phyloP scores from a whole-genome alignment of 2,329 filamentous ascomycete species.

The Trichoderma atroviride region DNA sequence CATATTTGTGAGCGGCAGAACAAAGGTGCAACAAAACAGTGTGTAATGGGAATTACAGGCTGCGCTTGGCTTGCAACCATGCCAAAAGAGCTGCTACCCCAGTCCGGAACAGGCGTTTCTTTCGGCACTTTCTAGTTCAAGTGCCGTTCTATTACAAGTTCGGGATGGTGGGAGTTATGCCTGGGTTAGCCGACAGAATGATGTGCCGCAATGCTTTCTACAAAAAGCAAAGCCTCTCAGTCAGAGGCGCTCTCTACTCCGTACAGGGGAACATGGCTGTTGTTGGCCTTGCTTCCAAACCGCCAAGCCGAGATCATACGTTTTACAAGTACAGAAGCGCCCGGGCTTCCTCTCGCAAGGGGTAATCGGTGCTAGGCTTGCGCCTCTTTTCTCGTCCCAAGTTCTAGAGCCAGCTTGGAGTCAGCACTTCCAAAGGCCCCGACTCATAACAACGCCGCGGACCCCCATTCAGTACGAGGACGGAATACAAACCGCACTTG shows the following conservation, averaged over 20 bases:
- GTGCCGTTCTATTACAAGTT: conserved; percentile 15
- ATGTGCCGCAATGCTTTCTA: not conserved
- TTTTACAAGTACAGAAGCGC: not conserved
- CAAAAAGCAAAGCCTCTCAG: not conserved
- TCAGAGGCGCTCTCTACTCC: not conserved
- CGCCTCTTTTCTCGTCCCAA: not conserved
- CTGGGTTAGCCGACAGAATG: conserved; percentile 9
- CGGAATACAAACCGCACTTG: conserved; percentile 16
- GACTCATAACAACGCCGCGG: conserved; percentile 1
- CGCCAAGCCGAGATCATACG: not conserved
- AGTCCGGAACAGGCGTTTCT: conserved; percentile 9
- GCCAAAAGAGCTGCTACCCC: not conserved
- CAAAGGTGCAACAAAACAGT: not conserved
- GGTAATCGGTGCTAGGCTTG: not conserved
- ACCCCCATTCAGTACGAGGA: not conserved
- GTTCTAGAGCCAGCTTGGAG: conserved; percentile 7
- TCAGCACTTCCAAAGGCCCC: conserved; percentile 1
- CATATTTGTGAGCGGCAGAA: not conserved
- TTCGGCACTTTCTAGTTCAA: conserved; percentile 23
- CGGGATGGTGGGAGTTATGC: not conserved
- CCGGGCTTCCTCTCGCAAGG: not conserved
- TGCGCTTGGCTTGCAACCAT: conserved; percentile 1
- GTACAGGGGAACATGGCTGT: not conserved
- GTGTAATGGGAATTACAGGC: conserved; percentile 3
- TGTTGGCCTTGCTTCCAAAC: not conserved